Evolutionary conservation across 345 rosid species (phyloP).

Genomic region (Dovyalis caffra): DNA sequence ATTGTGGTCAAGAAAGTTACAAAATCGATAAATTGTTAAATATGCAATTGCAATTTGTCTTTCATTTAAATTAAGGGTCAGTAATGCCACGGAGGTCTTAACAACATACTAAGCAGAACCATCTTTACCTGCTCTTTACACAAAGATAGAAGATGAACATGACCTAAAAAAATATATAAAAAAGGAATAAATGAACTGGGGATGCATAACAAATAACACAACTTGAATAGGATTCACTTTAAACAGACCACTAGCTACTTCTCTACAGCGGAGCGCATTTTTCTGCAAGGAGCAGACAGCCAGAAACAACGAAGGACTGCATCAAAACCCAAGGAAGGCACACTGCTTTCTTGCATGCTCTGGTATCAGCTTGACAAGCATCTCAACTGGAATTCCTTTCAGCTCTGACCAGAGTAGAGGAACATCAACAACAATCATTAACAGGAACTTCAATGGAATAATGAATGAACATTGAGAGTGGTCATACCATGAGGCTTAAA

Average conservation of each 20-base stretch:
- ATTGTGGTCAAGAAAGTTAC: not conserved
- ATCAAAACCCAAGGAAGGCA: constrained; percentile 66
- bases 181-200: constrained; percentile 2
- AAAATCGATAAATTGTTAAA: not conserved
- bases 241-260: constrained; percentile 21
- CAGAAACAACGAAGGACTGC: not conserved
- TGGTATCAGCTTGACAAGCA: constrained; percentile 68
- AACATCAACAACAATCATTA: constrained; percentile 9
- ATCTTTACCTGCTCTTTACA: constrained; percentile 9
- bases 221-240: constrained; percentile 11
- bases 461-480: not conserved
- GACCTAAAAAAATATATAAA: not conserved
- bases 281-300: constrained; percentile 39
- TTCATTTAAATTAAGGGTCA: not conserved
- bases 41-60: not conserved
- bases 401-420: constrained; percentile 49
- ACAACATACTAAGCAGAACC: not conserved
- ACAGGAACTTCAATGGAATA: not conserved
- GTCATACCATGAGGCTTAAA: constrained; percentile 79
- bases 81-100: not conserved
- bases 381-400: constrained; percentile 70
- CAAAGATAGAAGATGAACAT: not conserved
- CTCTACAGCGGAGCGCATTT: constrained; percentile 16
- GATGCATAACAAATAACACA: constrained; percentile 1
- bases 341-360: constrained; percentile 89